Base-by-base conservation (phyloP, 805 yeast genomes). In the Saccharomyces eubayanus region DNA sequence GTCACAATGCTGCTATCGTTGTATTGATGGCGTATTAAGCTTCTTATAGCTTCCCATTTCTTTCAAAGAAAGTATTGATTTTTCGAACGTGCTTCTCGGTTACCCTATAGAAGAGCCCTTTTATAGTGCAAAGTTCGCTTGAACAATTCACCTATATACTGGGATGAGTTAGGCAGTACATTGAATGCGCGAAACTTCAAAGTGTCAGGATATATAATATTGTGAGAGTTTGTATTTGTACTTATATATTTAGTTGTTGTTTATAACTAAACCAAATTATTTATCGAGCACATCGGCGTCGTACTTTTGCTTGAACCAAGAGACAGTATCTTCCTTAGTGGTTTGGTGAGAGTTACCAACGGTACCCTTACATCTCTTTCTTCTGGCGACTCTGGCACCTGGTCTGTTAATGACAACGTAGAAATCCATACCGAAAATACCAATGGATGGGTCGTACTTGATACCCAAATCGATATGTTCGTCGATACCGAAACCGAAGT, bases 391-490 rank as follows among this genome's bases (percentile, higher is more conserved):
- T 82, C 97, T 88, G 84, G 82, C 84, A 80, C 98, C 98, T 74
- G 96, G 91, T 81, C 98, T 90, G 77, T 96, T 96, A 81, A 91
- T 80, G 74, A 91, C 96, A 74, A 91, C 92, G 90, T 89, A 91
- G 87, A 91, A 91, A 80, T 91, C 97, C 92, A 86, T 91, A 85
- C 98, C 98, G 91, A 91, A 91, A 76, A 91, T 91, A 77, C 97
- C 97, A 73, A 91, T 91, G 74, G 87, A 83, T 79, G 98, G 98
- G 79, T 91, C 98, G 82, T 91, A 91, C 84, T 91, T 91, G 87
- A 91, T 92, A 83, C 98, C 98, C 77, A 91, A 85, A 78, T 91
- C 98, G 72, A 91, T 91, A 86, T 91, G 98, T 84, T 91, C 98
- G 72, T 87, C 85, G 76, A 91, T 84, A 85, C 98, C 98, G 85